A percentile compares a stretch with the other conserved stretches of the same genome.
These are phyloP conservation scores for Ophiostoma himal-ulmi DNA, from an alignment of 2,329 filamentous ascomycete genomes.

Conservation along the genomic window DNA sequence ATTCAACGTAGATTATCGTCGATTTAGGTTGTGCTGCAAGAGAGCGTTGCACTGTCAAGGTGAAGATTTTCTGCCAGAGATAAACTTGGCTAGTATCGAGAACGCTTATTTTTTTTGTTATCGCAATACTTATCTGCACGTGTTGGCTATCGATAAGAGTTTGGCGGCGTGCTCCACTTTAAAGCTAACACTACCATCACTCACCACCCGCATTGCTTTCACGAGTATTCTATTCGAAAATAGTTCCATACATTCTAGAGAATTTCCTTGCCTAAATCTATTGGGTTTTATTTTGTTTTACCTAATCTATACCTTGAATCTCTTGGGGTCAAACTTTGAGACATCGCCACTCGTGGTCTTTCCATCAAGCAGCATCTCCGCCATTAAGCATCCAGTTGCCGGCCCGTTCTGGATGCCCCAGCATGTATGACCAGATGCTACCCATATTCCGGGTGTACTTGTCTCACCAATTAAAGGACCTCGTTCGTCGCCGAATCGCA, in stretches of 20 bases:
- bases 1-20: background rate
- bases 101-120: conserved; percentile 21
- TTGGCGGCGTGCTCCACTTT: background rate
- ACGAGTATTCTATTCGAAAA: background rate
- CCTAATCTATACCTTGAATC: conserved; percentile 43
- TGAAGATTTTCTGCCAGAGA: conserved; percentile 14
- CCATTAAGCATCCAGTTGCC: conserved; percentile 75
- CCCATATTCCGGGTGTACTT: conserved; percentile 63
- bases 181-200: background rate
- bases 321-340: conserved; percentile 59
- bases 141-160: conserved; percentile 21
- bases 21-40: background rate
- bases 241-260: background rate
- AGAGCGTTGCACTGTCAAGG: background rate
- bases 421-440: conserved; percentile 89
- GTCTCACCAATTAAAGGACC: conserved; percentile 75
- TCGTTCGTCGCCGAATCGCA: conserved; percentile 51
- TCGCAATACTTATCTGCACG: conserved; percentile 20
- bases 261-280: background rate
- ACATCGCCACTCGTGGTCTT: conserved; percentile 62
- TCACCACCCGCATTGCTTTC: background rate
- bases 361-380: conserved; percentile 72
- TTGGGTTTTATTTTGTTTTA: background rate
- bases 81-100: background rate
- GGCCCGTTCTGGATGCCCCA: conserved; percentile 98